Percentiles rank a stretch among this genome's conserved stretches.
Conservation (phyloP, 1,139 yeast genomes). For the Scheffersomyces quercinus region DNA sequence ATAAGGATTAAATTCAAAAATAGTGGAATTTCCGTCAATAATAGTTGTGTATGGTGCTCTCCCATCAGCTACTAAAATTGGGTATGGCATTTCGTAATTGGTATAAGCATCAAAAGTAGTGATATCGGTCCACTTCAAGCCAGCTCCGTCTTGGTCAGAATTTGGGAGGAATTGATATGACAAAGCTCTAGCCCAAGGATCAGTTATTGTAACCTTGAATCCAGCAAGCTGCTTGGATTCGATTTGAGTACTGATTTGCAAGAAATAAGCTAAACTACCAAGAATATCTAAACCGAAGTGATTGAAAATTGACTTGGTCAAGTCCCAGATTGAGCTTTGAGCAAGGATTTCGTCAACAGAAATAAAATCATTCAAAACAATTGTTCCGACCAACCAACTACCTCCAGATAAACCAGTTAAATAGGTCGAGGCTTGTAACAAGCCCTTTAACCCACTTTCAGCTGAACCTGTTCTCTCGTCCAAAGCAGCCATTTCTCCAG, state of each 20-base stretch:
- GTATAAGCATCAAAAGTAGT: slow-evolving; percentile 22
- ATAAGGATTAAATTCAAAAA: slow-evolving; percentile 22
- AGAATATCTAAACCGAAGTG: slow-evolving; percentile 38
- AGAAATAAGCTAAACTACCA: slow-evolving; percentile 11
- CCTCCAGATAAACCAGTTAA: slow-evolving; percentile 25
- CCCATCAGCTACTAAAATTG: slow-evolving; percentile 18
- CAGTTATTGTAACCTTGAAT: slow-evolving; percentile 18
- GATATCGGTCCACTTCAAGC: slow-evolving; percentile 32
- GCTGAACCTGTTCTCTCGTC: slow-evolving; percentile 67
- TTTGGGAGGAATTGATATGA: slow-evolving; percentile 19
- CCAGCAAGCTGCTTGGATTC: slow-evolving; percentile 16
- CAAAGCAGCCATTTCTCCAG: slow-evolving; percentile 78
- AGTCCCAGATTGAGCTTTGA: slow-evolving; percentile 16
- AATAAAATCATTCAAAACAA: slow-evolving; percentile 16
- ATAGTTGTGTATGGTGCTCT: slow-evolving; percentile 16
- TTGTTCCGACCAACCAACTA: slow-evolving; percentile 21
- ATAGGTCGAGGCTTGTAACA: slow-evolving; percentile 23
- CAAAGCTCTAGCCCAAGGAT: slow-evolving; percentile 22
- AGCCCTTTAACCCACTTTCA: slow-evolving; percentile 20
- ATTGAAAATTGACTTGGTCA: slow-evolving; percentile 39
- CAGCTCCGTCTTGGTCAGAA: slow-evolving; percentile 15
- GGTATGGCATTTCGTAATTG: slow-evolving; percentile 25
- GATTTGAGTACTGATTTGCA: slow-evolving; percentile 8
- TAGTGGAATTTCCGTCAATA: slow-evolving; percentile 17
- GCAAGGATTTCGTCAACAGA: slow-evolving; percentile 16